These are phyloP conservation scores for Dioscorea cayenensis DNA, from an alignment of 116 monocot genomes.

Conservation along the genomic window DNA sequence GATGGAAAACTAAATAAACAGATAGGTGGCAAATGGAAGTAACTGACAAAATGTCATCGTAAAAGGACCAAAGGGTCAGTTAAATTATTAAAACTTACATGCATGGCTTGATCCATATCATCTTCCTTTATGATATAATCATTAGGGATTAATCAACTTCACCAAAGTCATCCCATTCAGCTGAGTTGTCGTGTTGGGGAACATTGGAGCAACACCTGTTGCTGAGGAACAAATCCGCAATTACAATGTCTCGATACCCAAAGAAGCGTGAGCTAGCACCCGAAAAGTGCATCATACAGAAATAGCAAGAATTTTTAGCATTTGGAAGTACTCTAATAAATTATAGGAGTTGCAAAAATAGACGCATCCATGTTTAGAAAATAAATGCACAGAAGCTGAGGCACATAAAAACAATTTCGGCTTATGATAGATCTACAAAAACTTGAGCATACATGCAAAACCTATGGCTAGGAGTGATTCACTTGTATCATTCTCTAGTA, in stretches of 20 bases:
- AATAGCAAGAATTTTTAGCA: background rate
- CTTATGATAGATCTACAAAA: too few species aligned
- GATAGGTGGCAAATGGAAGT: background rate
- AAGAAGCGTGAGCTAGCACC: conserved; percentile 30
- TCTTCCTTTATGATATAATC: conserved; percentile 82
- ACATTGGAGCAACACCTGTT: conserved; percentile 91
- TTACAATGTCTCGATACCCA: conserved; percentile 58
- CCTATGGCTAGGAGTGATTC: too few species aligned
- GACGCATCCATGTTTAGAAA: background rate
- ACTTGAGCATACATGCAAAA: too few species aligned
- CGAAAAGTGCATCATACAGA: conserved; percentile 20
- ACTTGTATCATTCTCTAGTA: too few species aligned
- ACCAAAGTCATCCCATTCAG: conserved; percentile 99
- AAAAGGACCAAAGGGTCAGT: background rate
- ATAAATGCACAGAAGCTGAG: too few species aligned
- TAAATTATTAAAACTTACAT: conserved; percentile 41
- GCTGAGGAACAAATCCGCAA: conserved; percentile 87
- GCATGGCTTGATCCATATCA: conserved; percentile 62
- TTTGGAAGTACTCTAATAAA: background rate
- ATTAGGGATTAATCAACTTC: conserved; percentile 94
- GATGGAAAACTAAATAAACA: background rate
- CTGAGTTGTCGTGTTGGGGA: conserved; percentile 72
- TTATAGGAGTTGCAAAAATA: background rate
- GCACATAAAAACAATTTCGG: too few species aligned
- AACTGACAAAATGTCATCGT: background rate